Conservation (phyloP, 108 stramenopile genomes). For the Fragilaria crotonensis region DNA sequence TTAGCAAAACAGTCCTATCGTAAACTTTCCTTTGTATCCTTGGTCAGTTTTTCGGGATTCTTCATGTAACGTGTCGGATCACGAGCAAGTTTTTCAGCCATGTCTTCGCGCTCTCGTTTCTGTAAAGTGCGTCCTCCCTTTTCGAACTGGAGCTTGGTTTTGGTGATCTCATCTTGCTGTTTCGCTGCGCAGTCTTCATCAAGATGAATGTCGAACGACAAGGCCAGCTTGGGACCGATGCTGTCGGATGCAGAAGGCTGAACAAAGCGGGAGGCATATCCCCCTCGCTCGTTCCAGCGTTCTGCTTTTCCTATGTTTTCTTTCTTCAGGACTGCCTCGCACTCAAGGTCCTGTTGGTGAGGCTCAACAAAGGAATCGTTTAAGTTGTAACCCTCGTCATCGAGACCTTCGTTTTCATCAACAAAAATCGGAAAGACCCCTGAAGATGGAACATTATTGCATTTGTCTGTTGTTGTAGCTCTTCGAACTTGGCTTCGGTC, state of each 20-base stretch:
- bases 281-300: conserved; percentile 77
- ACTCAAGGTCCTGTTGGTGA: conserved; percentile 7
- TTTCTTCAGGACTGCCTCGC: conserved; percentile 54
- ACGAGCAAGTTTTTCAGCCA: conserved; percentile 53
- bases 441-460: neutral
- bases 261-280: conserved; percentile 22
- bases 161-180: neutral
- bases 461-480: conserved; percentile 7
- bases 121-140: conserved; percentile 44
- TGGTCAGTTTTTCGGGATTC: conserved; percentile 43
- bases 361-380: conserved; percentile 9
- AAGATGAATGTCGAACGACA: conserved; percentile 76
- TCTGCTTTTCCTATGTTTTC: conserved; percentile 63
- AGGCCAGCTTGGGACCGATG: no score
- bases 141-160: conserved; percentile 17
- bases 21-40: no score
- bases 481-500: conserved; percentile 5
- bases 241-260: conserved; percentile 11
- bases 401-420: conserved; percentile 31
- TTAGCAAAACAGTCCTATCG: no score
- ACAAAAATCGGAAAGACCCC: conserved; percentile 55
- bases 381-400: conserved; percentile 23
- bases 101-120: conserved; percentile 56
- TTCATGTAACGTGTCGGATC: conserved; percentile 73
- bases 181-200: conserved; percentile 61